Conservation (phyloP, 2,329 filamentous ascomycete genomes). For the Phaeophleospora eucalypticola region DNA sequence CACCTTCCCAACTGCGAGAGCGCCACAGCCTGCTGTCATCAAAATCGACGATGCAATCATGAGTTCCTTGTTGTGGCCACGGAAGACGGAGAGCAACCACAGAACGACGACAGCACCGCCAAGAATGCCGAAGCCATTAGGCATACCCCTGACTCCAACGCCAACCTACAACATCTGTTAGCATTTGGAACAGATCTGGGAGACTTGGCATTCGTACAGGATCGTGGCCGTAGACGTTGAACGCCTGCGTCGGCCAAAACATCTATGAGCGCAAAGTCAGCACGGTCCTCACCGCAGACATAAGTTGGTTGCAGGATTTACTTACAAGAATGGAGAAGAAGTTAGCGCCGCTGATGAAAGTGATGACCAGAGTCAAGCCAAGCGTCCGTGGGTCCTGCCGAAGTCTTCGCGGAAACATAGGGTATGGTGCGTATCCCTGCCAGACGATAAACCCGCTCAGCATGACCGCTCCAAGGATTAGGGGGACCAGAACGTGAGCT, state of each 20-base stretch:
- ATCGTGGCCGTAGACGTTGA: constrained; percentile 47
- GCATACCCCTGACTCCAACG: constrained; percentile 60
- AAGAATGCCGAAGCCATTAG: constrained; percentile 61
- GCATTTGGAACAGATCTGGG: too few relatives aligned
- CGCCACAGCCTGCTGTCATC: constrained; percentile 58
- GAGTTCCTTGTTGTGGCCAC: constrained; percentile 57
- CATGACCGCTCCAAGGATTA: constrained; percentile 31
- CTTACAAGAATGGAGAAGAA: constrained; percentile 36
- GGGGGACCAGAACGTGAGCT: constrained; percentile 31
- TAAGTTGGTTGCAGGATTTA: neutral
- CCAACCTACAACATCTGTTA: too few relatives aligned
- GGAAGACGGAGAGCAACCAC: constrained; percentile 54
- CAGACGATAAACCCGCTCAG: constrained; percentile 33
- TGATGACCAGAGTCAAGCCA: constrained; percentile 36
- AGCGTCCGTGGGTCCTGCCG: constrained; percentile 31
- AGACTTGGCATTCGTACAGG: too few relatives aligned
- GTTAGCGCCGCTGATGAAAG: constrained; percentile 37
- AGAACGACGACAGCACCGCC: constrained; percentile 58
- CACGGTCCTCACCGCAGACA: neutral
- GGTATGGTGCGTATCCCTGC: constrained; percentile 25
- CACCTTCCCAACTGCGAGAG: constrained; percentile 27
- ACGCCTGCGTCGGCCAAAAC: constrained; percentile 58
- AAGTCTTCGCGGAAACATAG: constrained; percentile 29
- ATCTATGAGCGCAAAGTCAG: too few relatives aligned
- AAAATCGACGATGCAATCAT: constrained; percentile 58